Conservation (phyloP, 2,329 filamentous ascomycete genomes). For the Raffaelea deltoideospora region DNA sequence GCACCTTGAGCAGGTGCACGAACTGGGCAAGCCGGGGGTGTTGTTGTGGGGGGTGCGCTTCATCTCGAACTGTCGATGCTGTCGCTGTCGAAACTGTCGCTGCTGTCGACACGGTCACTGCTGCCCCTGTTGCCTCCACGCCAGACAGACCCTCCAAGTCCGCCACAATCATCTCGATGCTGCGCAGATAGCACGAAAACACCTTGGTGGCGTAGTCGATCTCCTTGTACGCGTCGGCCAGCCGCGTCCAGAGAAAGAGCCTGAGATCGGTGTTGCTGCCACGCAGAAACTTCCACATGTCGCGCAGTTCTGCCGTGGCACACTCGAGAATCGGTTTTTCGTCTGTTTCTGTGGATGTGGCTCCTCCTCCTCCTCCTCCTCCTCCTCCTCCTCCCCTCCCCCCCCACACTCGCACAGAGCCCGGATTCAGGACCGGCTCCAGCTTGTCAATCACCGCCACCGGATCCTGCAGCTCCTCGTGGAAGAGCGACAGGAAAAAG, state of each 20-base stretch:
- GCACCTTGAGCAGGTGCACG: slow-evolving; percentile 60
- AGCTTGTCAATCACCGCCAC: slow-evolving; percentile 78
- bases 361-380: slow-evolving; percentile 4
- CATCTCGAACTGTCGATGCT: no score
- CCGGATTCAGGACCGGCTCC: slow-evolving; percentile 76
- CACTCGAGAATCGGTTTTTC: slow-evolving; percentile 38
- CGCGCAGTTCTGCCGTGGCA: slow-evolving; percentile 44
- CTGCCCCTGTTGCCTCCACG: slow-evolving; percentile 33
- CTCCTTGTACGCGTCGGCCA: slow-evolving; percentile 75
- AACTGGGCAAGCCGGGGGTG: slow-evolving; percentile 33
- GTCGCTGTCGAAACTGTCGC: slow-evolving; percentile 41
- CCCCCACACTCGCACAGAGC: slow-evolving; percentile 30
- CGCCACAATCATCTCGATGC: slow-evolving; percentile 66
- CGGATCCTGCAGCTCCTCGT: slow-evolving; percentile 66
- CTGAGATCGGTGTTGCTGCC: slow-evolving; percentile 70
- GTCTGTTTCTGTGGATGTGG: no score
- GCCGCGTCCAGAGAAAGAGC: slow-evolving; percentile 75
- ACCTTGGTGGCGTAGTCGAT: slow-evolving; percentile 82
- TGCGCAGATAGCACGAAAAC: slow-evolving; percentile 72
- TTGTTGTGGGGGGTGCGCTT: no score
- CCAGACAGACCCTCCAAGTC: slow-evolving; percentile 46
- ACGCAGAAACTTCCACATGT: slow-evolving; percentile 75
- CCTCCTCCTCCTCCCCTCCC: slow-evolving; percentile 9
- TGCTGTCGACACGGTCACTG: not conserved
- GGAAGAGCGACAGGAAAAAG: slow-evolving; percentile 84